Evolutionary conservation across 2,329 filamentous ascomycete species (phyloP).

Genomic region (Aureobasidium lini): DNA sequence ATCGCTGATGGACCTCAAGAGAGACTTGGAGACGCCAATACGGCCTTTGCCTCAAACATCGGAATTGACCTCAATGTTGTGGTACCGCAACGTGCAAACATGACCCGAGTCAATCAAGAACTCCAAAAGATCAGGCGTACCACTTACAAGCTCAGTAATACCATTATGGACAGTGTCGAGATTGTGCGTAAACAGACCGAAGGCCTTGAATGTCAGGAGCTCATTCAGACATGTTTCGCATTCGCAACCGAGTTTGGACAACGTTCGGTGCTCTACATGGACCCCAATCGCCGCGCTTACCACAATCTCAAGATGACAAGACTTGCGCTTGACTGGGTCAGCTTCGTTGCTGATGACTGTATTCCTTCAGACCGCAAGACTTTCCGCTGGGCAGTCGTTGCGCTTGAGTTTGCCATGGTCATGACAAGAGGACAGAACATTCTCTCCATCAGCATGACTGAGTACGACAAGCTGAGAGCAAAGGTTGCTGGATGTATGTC

Average conservation of each 20-base stretch:
- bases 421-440: slow-evolving; percentile 95
- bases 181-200: slow-evolving; percentile 80
- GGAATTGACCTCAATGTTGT: slow-evolving; percentile 81
- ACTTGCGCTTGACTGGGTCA: slow-evolving; percentile 91
- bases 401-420: slow-evolving; percentile 92
- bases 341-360: slow-evolving; percentile 96
- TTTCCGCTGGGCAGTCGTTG: slow-evolving; percentile 93
- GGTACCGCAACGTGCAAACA: slow-evolving; percentile 85
- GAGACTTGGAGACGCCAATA: slow-evolving; percentile 69
- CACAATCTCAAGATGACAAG: slow-evolving; percentile 94
- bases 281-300: slow-evolving; percentile 90
- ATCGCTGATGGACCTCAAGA: slow-evolving; percentile 81
- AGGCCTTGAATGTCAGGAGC: slow-evolving; percentile 81
- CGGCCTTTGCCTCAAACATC: slow-evolving; percentile 70
- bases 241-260: slow-evolving; percentile 99
- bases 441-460: slow-evolving; percentile 77
- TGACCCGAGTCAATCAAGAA: slow-evolving; percentile 84
- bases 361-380: slow-evolving; percentile 89
- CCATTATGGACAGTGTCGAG: slow-evolving; percentile 97
- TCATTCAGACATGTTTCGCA: slow-evolving; percentile 95
- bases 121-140: slow-evolving; percentile 92
- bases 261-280: slow-evolving; percentile 88
- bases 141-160: slow-evolving; percentile 91
- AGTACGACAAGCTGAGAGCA: slow-evolving; percentile 72
- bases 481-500: slow-evolving; percentile 98